Evolutionary conservation across 2,329 filamentous ascomycete species (phyloP).

Genomic region (Annulohypoxylon truncatum): DNA sequence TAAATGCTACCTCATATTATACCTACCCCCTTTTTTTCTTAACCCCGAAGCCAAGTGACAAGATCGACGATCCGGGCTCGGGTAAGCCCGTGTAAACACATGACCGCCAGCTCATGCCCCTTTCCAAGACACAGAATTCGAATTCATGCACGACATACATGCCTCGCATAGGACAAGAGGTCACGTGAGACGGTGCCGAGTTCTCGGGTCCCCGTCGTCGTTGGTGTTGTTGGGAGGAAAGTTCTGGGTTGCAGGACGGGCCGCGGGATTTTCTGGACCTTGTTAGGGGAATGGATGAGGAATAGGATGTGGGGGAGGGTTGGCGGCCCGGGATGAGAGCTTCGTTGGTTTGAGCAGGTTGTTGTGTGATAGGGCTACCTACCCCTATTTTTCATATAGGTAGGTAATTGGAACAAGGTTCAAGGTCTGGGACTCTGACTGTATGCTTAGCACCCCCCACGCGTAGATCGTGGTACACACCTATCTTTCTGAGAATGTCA

Average conservation of each 20-base stretch:
- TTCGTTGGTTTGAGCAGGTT: not conserved
- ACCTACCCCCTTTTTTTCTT: conserved; percentile 1
- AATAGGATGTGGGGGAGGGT: not conserved
- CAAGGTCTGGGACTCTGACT: not conserved
- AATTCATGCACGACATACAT: conserved; percentile 44
- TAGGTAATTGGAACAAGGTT: not conserved
- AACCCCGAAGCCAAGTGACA: not conserved
- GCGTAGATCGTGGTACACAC: not conserved
- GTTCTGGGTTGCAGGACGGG: conserved; percentile 19
- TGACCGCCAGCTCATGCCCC: conserved; percentile 34
- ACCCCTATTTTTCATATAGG: not conserved
- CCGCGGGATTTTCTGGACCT: conserved; percentile 15
- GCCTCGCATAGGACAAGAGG: conserved; percentile 31
- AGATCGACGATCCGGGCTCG: not conserved
- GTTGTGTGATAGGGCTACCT: not conserved
- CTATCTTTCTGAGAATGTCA: not conserved
- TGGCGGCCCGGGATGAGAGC: not conserved
- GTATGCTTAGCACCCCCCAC: not conserved
- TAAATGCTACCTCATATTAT: no score
- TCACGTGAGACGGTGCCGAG: conserved; percentile 39
- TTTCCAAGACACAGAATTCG: conserved; percentile 1
- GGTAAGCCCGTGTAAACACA: conserved; percentile 26
- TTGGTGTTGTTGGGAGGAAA: not conserved
- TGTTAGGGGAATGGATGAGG: not conserved
- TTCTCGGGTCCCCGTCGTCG: conserved; percentile 12